Conservation (phyloP, 257 asterid species). For the Cynanchum wilfordii region DNA sequence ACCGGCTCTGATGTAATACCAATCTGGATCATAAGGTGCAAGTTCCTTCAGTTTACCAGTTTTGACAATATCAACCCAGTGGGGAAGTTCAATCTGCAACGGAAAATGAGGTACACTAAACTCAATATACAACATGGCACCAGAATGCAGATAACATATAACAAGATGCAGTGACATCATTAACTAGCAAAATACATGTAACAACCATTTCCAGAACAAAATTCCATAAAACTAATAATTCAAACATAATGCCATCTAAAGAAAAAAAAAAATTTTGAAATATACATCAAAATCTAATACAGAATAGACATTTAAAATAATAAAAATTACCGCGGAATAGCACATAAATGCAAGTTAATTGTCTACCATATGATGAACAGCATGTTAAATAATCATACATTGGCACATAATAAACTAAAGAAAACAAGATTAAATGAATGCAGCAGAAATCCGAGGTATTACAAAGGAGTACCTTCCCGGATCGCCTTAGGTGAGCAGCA, state of each 20-base stretch:
- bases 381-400: background rate
- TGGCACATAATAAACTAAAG: background rate
- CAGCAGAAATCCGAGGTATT: background rate
- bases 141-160: background rate
- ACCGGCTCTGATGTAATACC: conserved; percentile 95
- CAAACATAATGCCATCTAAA: background rate
- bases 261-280: background rate
- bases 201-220: background rate
- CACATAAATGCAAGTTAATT: background rate
- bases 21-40: conserved; percentile 91
- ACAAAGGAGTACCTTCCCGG: conserved; percentile 89
- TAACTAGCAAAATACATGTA: background rate
- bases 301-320: background rate
- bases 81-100: conserved; percentile 75
- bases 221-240: background rate
- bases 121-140: background rate
- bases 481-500: conserved; percentile 74
- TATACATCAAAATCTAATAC: background rate
- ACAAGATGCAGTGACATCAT: background rate
- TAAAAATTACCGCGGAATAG: background rate
- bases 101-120: background rate
- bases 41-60: conserved; percentile 83
- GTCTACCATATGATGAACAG: background rate
- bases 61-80: conserved; percentile 87
- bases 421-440: background rate